Conservation (phyloP, 768 basidiomycete genomes). For the Leccinum boreale region DNA sequence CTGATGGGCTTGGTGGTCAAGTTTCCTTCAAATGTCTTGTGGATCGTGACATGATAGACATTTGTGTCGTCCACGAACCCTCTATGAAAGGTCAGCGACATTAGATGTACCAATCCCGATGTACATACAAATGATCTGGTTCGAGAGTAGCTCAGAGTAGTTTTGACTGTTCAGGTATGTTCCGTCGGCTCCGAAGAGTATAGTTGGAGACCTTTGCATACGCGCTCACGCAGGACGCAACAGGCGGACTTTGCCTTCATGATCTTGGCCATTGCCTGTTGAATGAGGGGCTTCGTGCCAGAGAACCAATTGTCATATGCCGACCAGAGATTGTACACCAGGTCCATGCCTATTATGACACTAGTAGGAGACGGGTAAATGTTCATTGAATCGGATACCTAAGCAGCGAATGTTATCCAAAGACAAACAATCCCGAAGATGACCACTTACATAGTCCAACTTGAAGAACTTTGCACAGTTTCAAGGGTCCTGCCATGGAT, state of each 20-base stretch:
- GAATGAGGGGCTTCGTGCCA: slow-evolving; percentile 94
- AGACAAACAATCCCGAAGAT: neutral
- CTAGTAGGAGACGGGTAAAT: slow-evolving; percentile 99
- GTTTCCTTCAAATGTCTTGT: no score
- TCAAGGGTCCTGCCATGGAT: no score
- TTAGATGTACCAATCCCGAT: neutral
- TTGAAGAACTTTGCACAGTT: slow-evolving; percentile 95
- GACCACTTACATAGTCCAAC: slow-evolving; percentile 77
- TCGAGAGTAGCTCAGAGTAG: slow-evolving; percentile 94
- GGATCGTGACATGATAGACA: no score
- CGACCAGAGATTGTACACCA: slow-evolving; percentile 98
- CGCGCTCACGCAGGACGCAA: slow-evolving; percentile 96
- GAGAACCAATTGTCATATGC: slow-evolving; percentile 99
- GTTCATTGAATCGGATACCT: slow-evolving; percentile 96
- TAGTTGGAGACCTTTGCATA: slow-evolving; percentile 95
- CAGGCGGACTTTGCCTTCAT: slow-evolving; percentile 99
- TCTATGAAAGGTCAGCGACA: slow-evolving; percentile 23
- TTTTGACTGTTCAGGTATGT: slow-evolving; percentile 97
- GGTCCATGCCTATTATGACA: slow-evolving; percentile 97
- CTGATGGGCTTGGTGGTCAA: slow-evolving; percentile 70
- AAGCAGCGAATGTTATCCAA: slow-evolving; percentile 3
- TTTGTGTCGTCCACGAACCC: slow-evolving; percentile 81
- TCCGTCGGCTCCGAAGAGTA: slow-evolving; percentile 99
- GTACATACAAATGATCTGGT: slow-evolving; percentile 90
- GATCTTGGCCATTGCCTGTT: slow-evolving; percentile 99